Evolutionary conservation across 1,284 basidiomycete genomes (phyloP).

Genomic region (Cutaneotrichosporon sp.): DNA sequence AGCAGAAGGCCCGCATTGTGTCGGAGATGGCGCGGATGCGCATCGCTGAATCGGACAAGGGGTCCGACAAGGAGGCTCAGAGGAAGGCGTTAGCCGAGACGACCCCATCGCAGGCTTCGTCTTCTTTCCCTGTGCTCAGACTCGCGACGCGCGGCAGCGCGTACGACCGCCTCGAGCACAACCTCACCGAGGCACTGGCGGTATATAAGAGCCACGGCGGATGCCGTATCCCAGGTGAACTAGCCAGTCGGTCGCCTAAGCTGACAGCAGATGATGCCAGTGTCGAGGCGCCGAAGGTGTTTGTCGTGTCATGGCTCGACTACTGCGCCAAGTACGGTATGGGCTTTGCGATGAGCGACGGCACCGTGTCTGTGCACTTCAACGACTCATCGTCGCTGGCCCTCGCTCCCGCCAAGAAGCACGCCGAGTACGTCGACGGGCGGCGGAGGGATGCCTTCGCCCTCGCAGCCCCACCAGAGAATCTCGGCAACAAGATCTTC

Average conservation of each 20-base stretch:
- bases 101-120: not conserved
- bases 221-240: constrained; percentile 55
- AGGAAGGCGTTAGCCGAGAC: constrained; percentile 14
- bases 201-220: constrained; percentile 6
- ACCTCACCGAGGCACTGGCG: constrained; percentile 58
- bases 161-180: constrained; percentile 56
- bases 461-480: constrained; percentile 50
- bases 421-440: constrained; percentile 73
- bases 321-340: constrained; percentile 99
- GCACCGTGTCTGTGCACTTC: constrained; percentile 92
- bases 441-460: constrained; percentile 47
- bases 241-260: no score
- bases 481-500: constrained; percentile 83
- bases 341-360: constrained; percentile 94
- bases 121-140: constrained; percentile 2
- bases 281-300: constrained; percentile 70
- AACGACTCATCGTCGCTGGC: constrained; percentile 90
- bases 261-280: constrained; percentile 32
- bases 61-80: constrained; percentile 8
- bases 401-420: constrained; percentile 80
- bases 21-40: constrained; percentile 70
- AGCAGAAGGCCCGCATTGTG: constrained; percentile 84
- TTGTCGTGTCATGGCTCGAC: constrained; percentile 97
- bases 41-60: constrained; percentile 14
- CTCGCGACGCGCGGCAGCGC: constrained; percentile 3